phyloP scores from a whole-genome alignment of 2,329 filamentous ascomycete species.

The Ceratocystis lukuohia region DNA sequence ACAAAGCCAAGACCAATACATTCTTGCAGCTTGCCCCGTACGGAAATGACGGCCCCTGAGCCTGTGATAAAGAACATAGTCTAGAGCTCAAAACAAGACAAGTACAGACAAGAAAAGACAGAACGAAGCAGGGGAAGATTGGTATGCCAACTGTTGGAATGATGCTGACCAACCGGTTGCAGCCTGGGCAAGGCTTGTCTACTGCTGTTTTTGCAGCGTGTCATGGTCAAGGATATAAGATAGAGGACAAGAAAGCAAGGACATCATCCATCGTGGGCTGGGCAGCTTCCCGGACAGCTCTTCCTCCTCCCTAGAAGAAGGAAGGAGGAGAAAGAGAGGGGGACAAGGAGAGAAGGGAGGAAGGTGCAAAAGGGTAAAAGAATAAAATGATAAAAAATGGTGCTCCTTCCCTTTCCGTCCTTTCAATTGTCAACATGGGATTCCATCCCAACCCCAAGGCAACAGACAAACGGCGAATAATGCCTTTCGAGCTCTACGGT shows the following conservation, averaged over 20 bases:
- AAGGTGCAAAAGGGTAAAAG: background rate
- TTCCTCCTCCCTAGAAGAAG: background rate
- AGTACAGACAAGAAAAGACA: background rate
- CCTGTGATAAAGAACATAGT: background rate
- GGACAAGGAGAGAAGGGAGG: background rate
- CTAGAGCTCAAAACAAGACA: background rate
- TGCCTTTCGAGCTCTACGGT: background rate
- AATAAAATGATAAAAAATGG: background rate
- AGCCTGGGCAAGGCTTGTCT: background rate
- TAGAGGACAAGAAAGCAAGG: background rate
- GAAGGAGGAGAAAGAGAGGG: background rate
- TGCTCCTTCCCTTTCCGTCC: background rate
- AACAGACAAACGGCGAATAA: background rate
- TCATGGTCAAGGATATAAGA: background rate
- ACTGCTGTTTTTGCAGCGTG: background rate
- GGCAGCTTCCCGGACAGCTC: background rate
- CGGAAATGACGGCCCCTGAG: constrained; percentile 8
- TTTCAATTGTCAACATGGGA: background rate
- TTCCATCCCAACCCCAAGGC: background rate
- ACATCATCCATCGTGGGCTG: background rate
- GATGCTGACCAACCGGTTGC: background rate
- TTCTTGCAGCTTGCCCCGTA: background rate
- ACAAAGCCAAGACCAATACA: background rate
- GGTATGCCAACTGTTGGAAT: background rate
- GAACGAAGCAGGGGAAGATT: background rate